phyloP scores from a whole-genome alignment of 345 rosid genomes.

The Sapria himalayana region DNA sequence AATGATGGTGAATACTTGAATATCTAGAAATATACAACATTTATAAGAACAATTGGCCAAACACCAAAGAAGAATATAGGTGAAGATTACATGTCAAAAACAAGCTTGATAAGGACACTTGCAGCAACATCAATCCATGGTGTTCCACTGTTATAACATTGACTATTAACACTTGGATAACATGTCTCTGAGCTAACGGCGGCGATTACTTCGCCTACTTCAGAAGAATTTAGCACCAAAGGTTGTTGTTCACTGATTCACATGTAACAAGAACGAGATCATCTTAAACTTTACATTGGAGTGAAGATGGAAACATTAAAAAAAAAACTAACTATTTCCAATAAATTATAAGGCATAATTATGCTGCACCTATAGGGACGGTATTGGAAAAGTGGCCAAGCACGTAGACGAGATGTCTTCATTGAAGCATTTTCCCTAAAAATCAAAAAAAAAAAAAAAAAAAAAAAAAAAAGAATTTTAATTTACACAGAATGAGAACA shows the following conservation, averaged over 20 bases:
- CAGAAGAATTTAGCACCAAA: constrained; percentile 58
- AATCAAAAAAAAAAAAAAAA: constrained; percentile 9
- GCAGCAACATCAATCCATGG: constrained; percentile 91
- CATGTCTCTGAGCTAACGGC: constrained; percentile 84
- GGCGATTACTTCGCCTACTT: constrained; percentile 86
- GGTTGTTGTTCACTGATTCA: constrained; percentile 91
- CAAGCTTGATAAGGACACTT: constrained; percentile 91
- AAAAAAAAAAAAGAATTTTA: constrained; percentile 4
- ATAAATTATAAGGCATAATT: constrained; percentile 2
- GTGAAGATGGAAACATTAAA: constrained; percentile 3
- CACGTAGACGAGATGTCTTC: constrained; percentile 85
- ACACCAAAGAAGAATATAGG: not conserved
- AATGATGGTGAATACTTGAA: too few species aligned
- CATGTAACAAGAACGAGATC: constrained; percentile 11
- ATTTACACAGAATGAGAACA: too few species aligned
- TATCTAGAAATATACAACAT: too few species aligned
- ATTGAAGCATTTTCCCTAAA: constrained; percentile 85
- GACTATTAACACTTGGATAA: constrained; percentile 38
- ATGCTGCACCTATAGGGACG: constrained; percentile 73
- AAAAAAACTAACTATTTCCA: constrained; percentile 2
- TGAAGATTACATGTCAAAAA: constrained; percentile 71
- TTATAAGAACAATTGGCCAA: not conserved
- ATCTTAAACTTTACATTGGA: constrained; percentile 9
- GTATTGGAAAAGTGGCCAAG: constrained; percentile 82
- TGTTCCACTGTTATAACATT: constrained; percentile 61